phyloP scores from a whole-genome alignment of 805 yeast species.

The Scheffersomyces amazonensis region DNA sequence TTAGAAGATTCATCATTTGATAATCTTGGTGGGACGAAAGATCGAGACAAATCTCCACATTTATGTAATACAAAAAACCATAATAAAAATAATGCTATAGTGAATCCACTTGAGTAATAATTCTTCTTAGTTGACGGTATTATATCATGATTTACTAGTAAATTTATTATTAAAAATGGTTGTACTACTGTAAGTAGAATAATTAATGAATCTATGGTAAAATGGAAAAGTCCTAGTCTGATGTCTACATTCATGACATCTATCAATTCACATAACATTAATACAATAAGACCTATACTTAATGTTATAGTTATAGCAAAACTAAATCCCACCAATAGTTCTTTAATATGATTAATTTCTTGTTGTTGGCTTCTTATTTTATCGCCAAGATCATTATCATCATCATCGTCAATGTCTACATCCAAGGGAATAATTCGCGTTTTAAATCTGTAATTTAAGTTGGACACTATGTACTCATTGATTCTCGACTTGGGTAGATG shows the following conservation, averaged over 20 bases:
- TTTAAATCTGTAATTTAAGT: slow-evolving; percentile 13
- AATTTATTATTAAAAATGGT: slow-evolving; percentile 39
- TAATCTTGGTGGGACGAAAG: slow-evolving; percentile 16
- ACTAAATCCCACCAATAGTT: slow-evolving; percentile 18
- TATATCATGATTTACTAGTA: slow-evolving; percentile 26
- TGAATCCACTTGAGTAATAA: slow-evolving; percentile 2
- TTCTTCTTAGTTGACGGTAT: slow-evolving; percentile 12
- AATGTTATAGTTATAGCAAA: slow-evolving; percentile 30
- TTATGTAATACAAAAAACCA: slow-evolving; percentile 36
- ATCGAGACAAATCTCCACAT: slow-evolving; percentile 30
- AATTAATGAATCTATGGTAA: slow-evolving; percentile 37
- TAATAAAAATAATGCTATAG: slow-evolving; percentile 11
- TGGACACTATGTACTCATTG: slow-evolving; percentile 16
- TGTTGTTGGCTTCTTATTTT: slow-evolving; percentile 2
- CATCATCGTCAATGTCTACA: slow-evolving; percentile 2
- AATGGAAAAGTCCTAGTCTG: slow-evolving; percentile 32
- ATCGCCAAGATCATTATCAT: slow-evolving; percentile 3
- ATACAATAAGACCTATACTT: slow-evolving; percentile 26
- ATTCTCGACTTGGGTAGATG: slow-evolving; percentile 17
- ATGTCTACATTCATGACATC: slow-evolving; percentile 18
- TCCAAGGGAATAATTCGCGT: slow-evolving; percentile 6
- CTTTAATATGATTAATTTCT: slow-evolving; percentile 1
- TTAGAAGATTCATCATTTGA: slow-evolving; percentile 7
- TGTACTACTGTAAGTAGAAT: slow-evolving; percentile 38
- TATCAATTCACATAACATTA: slow-evolving; percentile 36